Evolutionary conservation across 2,329 filamentous ascomycete genomes (phyloP).

Genomic region (Hypomyces perniciosus): DNA sequence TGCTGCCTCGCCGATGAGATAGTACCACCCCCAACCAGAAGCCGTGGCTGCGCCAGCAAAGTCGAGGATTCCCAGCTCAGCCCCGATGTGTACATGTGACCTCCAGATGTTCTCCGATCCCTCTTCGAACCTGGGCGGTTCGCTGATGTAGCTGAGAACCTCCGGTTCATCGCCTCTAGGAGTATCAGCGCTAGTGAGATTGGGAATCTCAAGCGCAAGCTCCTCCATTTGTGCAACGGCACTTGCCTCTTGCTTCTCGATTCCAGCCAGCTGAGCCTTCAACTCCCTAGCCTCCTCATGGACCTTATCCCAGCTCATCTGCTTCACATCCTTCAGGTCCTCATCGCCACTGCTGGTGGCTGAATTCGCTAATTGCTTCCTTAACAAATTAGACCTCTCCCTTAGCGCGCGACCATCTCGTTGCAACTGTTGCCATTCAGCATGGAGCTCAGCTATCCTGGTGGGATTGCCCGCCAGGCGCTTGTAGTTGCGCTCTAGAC

Average conservation of each 20-base stretch:
- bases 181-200: constrained; percentile 72
- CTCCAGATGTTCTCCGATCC: constrained; percentile 43
- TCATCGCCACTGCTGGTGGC: constrained; percentile 40
- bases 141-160: constrained; percentile 74
- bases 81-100: constrained; percentile 82
- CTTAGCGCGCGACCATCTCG: constrained; percentile 54
- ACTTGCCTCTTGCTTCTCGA: constrained; percentile 56
- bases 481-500: constrained; percentile 76
- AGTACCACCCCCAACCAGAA: constrained; percentile 97
- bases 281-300: constrained; percentile 58
- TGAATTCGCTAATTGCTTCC: constrained; percentile 47
- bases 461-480: constrained; percentile 47
- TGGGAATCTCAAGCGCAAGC: constrained; percentile 75
- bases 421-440: constrained; percentile 56
- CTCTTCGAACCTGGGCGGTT: constrained; percentile 44
- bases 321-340: constrained; percentile 29
- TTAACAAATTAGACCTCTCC: constrained; percentile 60
- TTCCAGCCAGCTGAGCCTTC: constrained; percentile 55
- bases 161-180: constrained; percentile 62
- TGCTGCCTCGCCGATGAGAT: constrained; percentile 83
- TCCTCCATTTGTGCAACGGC: constrained; percentile 61
- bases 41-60: constrained; percentile 76
- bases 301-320: constrained; percentile 44
- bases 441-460: constrained; percentile 50
- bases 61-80: constrained; percentile 82